phyloP scores from a whole-genome alignment of 2,329 filamentous ascomycete species.

The Scopulariopsis brevicaulis region DNA sequence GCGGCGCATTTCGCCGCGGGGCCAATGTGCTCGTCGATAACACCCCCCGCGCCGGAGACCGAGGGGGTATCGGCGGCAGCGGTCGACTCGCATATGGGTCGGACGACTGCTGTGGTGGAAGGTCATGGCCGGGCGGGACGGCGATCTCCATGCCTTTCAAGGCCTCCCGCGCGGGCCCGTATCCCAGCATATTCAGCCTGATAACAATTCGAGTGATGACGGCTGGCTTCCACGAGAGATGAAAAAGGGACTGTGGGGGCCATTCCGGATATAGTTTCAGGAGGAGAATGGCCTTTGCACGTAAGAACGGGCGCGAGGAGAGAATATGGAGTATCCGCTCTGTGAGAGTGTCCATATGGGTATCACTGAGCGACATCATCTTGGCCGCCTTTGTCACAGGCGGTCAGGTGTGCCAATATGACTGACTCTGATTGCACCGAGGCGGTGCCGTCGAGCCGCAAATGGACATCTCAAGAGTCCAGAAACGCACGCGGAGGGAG shows the following conservation, averaged over 20 bases:
- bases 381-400: background rate
- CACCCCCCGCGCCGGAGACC: background rate
- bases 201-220: background rate
- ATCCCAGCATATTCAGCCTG: background rate
- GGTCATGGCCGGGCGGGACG: slow-evolving; percentile 9
- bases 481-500: background rate
- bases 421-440: background rate
- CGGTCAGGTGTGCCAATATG: background rate
- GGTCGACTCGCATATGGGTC: slow-evolving; percentile 13
- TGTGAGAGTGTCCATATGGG: background rate
- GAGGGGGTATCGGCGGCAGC: slow-evolving; percentile 13
- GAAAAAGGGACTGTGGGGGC: background rate
- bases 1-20: background rate
- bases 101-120: slow-evolving; percentile 9
- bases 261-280: background rate
- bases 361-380: background rate
- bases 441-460: background rate
- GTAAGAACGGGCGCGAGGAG: background rate
- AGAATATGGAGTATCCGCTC: background rate
- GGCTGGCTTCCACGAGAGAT: background rate
- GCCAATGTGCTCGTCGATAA: background rate
- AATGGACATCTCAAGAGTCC: background rate
- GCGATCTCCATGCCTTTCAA: slow-evolving; percentile 9
- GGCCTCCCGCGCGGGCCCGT: slow-evolving; percentile 1
- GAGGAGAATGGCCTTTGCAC: background rate